A percentile compares a stretch with the other conserved stretches of the same genome.
Evolutionary conservation across 129 eudicot species (phyloP).

Genomic region (Arctium lappa): DNA sequence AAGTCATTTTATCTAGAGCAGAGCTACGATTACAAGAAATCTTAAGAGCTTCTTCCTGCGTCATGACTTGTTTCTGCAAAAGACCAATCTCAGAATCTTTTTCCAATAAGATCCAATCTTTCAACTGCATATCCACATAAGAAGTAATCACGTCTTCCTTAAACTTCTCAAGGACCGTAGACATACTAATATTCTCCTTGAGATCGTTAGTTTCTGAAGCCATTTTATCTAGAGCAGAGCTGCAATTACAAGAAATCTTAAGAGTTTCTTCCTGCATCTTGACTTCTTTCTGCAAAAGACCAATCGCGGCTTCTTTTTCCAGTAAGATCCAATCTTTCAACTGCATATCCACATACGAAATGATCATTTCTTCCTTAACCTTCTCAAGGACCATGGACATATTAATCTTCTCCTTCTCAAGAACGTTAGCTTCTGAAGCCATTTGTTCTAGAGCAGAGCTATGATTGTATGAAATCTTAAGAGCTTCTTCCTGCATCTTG

Average conservation of each 20-base stretch:
- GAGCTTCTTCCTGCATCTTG: background rate
- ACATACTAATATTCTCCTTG: conserved; percentile 22
- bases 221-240: conserved; percentile 21
- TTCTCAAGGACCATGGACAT: conserved; percentile 27
- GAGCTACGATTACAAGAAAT: conserved; percentile 18
- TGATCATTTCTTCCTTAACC: background rate
- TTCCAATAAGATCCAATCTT: conserved; percentile 12
- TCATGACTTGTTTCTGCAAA: conserved; percentile 3
- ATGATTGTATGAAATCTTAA: background rate
- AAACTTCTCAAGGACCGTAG: conserved; percentile 22
- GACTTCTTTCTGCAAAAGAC: conserved; percentile 7
- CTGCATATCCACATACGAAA: conserved; percentile 13
- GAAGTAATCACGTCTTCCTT: background rate
- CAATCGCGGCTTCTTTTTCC: conserved; percentile 9
- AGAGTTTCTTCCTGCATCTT: conserved; percentile 25
- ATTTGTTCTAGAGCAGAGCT: background rate
- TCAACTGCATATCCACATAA: conserved; percentile 8
- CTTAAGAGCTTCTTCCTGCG: conserved; percentile 28
- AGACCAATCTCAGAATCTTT: conserved; percentile 3
- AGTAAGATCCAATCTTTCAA: conserved; percentile 8
- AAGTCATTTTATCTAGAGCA: conserved; percentile 7
- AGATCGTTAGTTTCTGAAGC: conserved; percentile 12
- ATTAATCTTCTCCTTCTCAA: conserved; percentile 13
- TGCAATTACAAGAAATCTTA: conserved; percentile 12
- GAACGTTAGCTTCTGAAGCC: conserved; percentile 19